Conservation (phyloP, 148 eudicot genomes). For the Spergularia marina region DNA sequence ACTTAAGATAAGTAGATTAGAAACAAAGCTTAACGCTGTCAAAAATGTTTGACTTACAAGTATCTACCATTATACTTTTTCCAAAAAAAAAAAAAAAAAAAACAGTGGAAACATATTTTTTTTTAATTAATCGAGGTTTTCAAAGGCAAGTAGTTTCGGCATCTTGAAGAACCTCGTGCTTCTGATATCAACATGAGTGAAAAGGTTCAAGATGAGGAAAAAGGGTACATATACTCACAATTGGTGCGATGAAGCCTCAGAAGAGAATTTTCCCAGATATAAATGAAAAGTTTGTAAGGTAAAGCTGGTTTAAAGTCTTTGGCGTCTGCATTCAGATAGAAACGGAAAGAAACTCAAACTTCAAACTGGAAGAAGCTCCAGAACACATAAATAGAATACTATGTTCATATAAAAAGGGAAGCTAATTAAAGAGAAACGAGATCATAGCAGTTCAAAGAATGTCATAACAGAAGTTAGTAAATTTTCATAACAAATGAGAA, state of each 20-base stretch:
- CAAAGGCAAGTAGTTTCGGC: background rate
- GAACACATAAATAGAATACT: background rate
- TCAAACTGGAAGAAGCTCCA: no score
- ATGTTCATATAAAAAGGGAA: background rate
- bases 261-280: no score
- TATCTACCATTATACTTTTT: background rate
- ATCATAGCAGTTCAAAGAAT: conserved; percentile 3
- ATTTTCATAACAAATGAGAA: background rate
- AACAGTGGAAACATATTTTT: background rate
- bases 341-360: no score
- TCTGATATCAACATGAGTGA: background rate
- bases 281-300: no score
- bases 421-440: background rate
- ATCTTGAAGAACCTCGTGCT: background rate
- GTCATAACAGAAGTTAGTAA: background rate
- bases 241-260: no score
- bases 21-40: background rate
- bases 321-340: no score
- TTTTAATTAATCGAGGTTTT: background rate
- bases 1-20: background rate
- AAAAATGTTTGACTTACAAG: background rate
- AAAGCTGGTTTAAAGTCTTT: no score
- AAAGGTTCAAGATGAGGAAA: background rate
- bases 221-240: no score
- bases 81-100: no score